Evolutionary conservation across 129 eudicot species (phyloP).

Genomic region (Erigeron canadensis): DNA sequence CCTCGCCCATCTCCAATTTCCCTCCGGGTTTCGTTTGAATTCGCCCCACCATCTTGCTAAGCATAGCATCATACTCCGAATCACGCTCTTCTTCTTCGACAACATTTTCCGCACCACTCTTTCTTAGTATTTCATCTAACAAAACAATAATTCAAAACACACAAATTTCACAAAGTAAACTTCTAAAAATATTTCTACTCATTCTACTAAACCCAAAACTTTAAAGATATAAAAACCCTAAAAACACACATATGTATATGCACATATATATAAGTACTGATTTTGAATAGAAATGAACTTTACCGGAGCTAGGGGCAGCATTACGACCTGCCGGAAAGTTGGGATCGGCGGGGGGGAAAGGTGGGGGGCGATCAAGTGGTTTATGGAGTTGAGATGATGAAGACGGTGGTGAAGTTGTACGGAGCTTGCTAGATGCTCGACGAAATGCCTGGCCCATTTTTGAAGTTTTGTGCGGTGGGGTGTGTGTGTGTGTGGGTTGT

Average conservation of each 20-base stretch:
- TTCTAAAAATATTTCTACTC: not conserved
- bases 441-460: slow-evolving; percentile 4
- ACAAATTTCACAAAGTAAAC: not conserved
- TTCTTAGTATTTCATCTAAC: slow-evolving; percentile 45
- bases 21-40: slow-evolving; percentile 89
- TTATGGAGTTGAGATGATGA: not conserved
- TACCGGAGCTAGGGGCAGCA: slow-evolving; percentile 34
- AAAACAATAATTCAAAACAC: not conserved
- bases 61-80: slow-evolving; percentile 79
- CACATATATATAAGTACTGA: not conserved
- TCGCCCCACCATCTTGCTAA: slow-evolving; percentile 84
- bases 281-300: slow-evolving; percentile 11
- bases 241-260: not conserved
- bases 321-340: slow-evolving; percentile 20
- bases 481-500: not conserved
- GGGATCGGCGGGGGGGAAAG: not conserved
- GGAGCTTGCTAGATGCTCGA: not conserved
- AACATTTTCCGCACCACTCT: slow-evolving; percentile 33
- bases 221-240: not conserved
- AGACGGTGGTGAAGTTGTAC: not conserved
- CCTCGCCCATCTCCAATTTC: slow-evolving; percentile 96
- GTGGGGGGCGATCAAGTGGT: not conserved
- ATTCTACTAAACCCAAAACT: slow-evolving; percentile 1
- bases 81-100: slow-evolving; percentile 82
- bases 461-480: not conserved